These are phyloP conservation scores for Pichia cactophila DNA, from an alignment of 1,139 yeast species.

Conservation along the genomic window DNA sequence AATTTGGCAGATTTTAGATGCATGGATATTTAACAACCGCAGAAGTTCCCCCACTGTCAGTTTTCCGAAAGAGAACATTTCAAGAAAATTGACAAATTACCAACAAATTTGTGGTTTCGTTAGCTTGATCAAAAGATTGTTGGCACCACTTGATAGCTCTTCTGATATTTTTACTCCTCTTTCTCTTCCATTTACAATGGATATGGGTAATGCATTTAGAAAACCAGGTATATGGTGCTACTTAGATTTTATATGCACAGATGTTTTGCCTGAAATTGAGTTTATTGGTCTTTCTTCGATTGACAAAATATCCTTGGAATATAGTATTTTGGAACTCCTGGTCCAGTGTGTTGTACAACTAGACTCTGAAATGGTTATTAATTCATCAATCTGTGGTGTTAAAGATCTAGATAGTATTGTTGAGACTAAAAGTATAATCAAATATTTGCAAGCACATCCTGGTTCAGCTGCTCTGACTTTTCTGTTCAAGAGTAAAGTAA, in stretches of 20 bases:
- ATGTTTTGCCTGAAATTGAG: constrained; percentile 48
- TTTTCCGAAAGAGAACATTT: constrained; percentile 26
- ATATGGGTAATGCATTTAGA: constrained; percentile 56
- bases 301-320: constrained; percentile 44
- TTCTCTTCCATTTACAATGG: constrained; percentile 51
- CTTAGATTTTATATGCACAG: constrained; percentile 60
- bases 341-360: constrained; percentile 48
- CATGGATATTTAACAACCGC: constrained; percentile 55
- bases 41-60: constrained; percentile 17
- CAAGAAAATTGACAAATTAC: constrained; percentile 6
- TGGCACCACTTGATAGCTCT: constrained; percentile 27
- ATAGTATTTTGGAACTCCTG: constrained; percentile 45
- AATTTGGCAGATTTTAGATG: constrained; percentile 67
- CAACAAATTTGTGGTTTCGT: constrained; percentile 43
- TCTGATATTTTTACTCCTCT: constrained; percentile 33
- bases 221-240: constrained; percentile 75
- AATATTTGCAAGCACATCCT: constrained; percentile 52
- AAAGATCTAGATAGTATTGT: constrained; percentile 46
- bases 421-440: constrained; percentile 31
- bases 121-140: constrained; percentile 38
- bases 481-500: constrained; percentile 52
- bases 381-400: constrained; percentile 39
- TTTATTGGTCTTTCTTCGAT: constrained; percentile 27
- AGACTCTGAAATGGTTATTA: constrained; percentile 54
- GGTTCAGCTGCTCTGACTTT: constrained; percentile 58